phyloP scores from a whole-genome alignment of 2,329 filamentous ascomycete species.

The Kalaharituber pfeilii region DNA sequence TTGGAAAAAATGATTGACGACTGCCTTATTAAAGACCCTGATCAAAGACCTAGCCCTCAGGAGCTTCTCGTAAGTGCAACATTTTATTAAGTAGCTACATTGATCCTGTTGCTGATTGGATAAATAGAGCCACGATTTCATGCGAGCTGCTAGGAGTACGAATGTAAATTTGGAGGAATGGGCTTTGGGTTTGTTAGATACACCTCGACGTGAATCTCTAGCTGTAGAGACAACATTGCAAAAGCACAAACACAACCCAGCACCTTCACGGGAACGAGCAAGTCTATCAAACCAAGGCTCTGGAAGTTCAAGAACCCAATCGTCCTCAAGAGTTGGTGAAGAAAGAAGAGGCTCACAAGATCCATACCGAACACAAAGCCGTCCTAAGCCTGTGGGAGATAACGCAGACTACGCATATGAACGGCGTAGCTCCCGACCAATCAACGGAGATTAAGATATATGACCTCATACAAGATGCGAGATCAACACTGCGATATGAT shows the following conservation, averaged over 20 bases:
- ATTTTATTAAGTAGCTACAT: background rate
- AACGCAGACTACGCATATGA: background rate
- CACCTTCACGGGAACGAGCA: background rate
- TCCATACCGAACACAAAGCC: background rate
- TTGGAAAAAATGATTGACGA: slow-evolving; percentile 95
- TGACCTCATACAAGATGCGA: background rate
- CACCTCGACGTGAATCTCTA: slow-evolving; percentile 74
- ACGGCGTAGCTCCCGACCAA: background rate
- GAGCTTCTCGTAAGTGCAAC: slow-evolving; percentile 31
- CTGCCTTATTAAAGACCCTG: slow-evolving; percentile 78
- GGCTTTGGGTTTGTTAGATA: slow-evolving; percentile 86
- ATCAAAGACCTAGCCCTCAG: slow-evolving; percentile 75
- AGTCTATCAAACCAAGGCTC: background rate
- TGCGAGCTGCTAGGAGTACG: slow-evolving; percentile 90
- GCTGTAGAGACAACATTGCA: background rate
- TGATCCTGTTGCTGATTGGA: background rate
- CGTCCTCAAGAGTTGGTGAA: background rate
- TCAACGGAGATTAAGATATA: background rate
- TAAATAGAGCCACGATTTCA: slow-evolving; percentile 80
- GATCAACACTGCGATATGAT: background rate
- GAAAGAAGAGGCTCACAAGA: background rate
- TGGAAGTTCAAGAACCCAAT: background rate
- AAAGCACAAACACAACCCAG: background rate
- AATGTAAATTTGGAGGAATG: slow-evolving; percentile 86
- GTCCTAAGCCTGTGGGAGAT: background rate